These are phyloP conservation scores for Arachis hypogaea DNA, from an alignment of 306 rosid genomes.

Conservation along the genomic window DNA sequence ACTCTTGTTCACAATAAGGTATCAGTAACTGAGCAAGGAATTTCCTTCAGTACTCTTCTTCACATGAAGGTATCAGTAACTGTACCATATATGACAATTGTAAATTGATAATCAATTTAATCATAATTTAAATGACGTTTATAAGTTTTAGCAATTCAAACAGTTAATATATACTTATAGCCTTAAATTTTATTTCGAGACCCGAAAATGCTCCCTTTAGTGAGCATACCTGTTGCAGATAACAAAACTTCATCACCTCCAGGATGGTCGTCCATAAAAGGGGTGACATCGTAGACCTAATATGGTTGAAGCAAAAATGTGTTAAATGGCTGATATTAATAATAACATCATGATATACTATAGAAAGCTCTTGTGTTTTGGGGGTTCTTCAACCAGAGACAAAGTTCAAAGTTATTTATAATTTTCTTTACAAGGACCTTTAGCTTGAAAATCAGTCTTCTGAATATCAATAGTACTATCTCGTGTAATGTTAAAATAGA, in stretches of 20 bases:
- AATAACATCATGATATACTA: conserved; percentile 14
- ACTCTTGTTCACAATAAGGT: too few species aligned
- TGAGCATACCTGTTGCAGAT: conserved; percentile 73
- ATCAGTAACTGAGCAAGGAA: too few species aligned
- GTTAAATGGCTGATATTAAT: not conserved
- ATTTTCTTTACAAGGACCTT: not conserved
- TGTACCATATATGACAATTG: too few species aligned
- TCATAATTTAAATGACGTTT: too few species aligned
- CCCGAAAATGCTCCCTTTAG: too few species aligned
- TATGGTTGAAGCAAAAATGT: conserved; percentile 24
- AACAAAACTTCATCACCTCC: conserved; percentile 96
- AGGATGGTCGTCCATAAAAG: conserved; percentile 97
- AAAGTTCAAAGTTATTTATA: conserved; percentile 18
- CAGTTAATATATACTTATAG: too few species aligned
- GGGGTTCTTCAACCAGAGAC: not conserved
- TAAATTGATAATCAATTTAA: too few species aligned
- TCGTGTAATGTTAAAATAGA: conserved; percentile 1
- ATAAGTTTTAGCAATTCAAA: too few species aligned
- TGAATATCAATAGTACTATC: not conserved
- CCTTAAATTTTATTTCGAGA: too few species aligned
- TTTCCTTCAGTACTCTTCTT: too few species aligned
- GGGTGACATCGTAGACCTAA: conserved; percentile 86
- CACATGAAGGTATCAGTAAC: too few species aligned
- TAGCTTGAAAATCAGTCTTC: not conserved
- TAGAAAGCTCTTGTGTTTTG: not conserved